Conservation (phyloP, 257 asterid genomes). For the Solanum pennellii region DNA sequence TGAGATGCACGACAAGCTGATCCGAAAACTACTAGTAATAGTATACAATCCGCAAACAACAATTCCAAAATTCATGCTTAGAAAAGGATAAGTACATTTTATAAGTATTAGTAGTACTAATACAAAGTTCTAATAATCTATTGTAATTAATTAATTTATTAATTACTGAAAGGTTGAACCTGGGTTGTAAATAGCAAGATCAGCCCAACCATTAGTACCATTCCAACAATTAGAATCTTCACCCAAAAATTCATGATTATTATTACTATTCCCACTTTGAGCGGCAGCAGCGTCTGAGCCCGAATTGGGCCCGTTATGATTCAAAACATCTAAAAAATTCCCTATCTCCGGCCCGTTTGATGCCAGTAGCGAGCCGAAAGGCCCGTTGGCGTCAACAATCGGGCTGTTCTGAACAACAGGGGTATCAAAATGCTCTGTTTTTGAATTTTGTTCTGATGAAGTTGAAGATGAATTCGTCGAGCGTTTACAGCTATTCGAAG, state of each 20-base stretch:
- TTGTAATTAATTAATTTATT: neutral
- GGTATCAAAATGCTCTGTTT: slow-evolving; percentile 12
- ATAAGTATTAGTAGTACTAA: neutral
- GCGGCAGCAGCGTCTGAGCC: neutral
- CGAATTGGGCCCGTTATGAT: neutral
- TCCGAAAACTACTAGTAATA: neutral
- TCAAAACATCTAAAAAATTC: slow-evolving; percentile 23
- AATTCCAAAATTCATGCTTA: neutral
- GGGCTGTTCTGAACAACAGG: neutral
- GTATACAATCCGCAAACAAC: neutral
- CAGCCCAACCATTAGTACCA: slow-evolving; percentile 51
- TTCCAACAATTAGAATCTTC: slow-evolving; percentile 27
- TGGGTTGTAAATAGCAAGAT: slow-evolving; percentile 60
- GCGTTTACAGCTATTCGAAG: slow-evolving; percentile 10
- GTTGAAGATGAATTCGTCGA: neutral
- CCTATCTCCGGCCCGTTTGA: slow-evolving; percentile 40
- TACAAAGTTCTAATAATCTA: neutral
- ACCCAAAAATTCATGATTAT: slow-evolving; percentile 12
- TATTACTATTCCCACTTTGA: slow-evolving; percentile 10
- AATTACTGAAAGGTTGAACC: slow-evolving; percentile 28
- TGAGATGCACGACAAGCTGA: neutral
- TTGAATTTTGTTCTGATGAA: neutral
- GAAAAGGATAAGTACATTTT: neutral
- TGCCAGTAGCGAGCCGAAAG: slow-evolving; percentile 37
- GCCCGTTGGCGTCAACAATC: slow-evolving; percentile 10